A percentile compares a stretch with the other conserved stretches of the same genome.
Evolutionary conservation across 2,329 filamentous ascomycete genomes (phyloP).

Genomic region (Emmonsia crescens): DNA sequence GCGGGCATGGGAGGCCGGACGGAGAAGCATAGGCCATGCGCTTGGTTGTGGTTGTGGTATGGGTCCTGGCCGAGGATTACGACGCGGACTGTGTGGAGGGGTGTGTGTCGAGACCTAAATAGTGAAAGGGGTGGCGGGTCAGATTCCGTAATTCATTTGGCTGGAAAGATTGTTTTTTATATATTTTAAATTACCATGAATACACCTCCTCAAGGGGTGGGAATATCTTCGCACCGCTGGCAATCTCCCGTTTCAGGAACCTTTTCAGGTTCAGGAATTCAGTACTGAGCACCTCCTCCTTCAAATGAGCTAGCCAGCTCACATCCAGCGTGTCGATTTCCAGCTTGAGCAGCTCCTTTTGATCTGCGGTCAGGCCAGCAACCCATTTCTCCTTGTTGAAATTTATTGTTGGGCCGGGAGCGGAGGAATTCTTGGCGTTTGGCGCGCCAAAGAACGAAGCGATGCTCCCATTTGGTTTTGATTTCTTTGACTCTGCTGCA

Average conservation of each 20-base stretch:
- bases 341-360: conserved; percentile 68
- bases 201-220: conserved; percentile 85
- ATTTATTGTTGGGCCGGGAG: conserved; percentile 30
- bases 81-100: conserved; percentile 76
- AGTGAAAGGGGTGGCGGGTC: not conserved
- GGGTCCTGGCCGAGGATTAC: conserved; percentile 95
- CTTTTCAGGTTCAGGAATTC: conserved; percentile 82
- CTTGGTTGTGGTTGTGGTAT: conserved; percentile 92
- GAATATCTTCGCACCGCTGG: conserved; percentile 66
- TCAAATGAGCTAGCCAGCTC: conserved; percentile 81
- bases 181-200: conserved; percentile 56
- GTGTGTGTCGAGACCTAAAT: conserved; percentile 84
- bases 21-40: conserved; percentile 91
- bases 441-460: conserved; percentile 78
- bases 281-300: conserved; percentile 67
- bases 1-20: conserved; percentile 80
- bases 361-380: conserved; percentile 65
- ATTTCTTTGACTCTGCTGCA: conserved; percentile 51
- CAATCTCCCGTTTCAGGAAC: conserved; percentile 71
- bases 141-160: not conserved
- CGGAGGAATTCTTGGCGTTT: conserved; percentile 34
- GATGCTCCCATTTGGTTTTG: conserved; percentile 66
- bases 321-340: conserved; percentile 89
- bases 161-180: conserved; percentile 13
- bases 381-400: conserved; percentile 92